Percentiles rank a stretch among this genome's conserved stretches.
These are phyloP conservation scores for Aspergillus sp. DNA, from an alignment of 2,329 filamentous ascomycete species.

Conservation along the genomic window DNA sequence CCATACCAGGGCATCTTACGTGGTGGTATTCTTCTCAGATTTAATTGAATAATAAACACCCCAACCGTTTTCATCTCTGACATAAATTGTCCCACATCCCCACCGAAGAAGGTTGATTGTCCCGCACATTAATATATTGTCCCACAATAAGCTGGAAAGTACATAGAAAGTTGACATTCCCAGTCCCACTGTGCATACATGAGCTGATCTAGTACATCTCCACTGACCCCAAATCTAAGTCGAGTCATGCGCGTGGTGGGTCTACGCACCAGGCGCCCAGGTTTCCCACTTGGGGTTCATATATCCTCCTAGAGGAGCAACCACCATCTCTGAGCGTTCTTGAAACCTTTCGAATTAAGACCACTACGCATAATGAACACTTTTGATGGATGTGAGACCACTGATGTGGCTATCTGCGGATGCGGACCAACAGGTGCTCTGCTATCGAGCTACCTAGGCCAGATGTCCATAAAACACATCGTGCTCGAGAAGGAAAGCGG, in stretches of 20 bases:
- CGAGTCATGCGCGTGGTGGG: too few relatives aligned
- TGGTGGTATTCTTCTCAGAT: too few relatives aligned
- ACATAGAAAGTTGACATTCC: too few relatives aligned
- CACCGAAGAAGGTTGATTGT: neutral
- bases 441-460: conserved; percentile 27
- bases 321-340: neutral
- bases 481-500: conserved; percentile 29
- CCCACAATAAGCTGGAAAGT: neutral
- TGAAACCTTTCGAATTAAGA: neutral
- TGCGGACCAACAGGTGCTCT: conserved; percentile 34
- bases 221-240: too few relatives aligned
- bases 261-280: too few relatives aligned
- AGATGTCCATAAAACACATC: conserved; percentile 23
- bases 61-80: neutral
- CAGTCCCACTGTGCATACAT: neutral
- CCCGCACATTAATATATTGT: neutral
- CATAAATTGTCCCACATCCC: neutral
- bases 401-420: conserved; percentile 34
- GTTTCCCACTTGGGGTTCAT: too few relatives aligned
- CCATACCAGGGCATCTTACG: too few relatives aligned
- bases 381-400: conserved; percentile 17
- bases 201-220: neutral
- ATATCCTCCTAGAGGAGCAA: neutral
- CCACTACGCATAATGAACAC: neutral
- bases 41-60: neutral